Evolutionary conservation across 257 asterid genomes (phyloP).

Genomic region (Leptodermis oblonga): DNA sequence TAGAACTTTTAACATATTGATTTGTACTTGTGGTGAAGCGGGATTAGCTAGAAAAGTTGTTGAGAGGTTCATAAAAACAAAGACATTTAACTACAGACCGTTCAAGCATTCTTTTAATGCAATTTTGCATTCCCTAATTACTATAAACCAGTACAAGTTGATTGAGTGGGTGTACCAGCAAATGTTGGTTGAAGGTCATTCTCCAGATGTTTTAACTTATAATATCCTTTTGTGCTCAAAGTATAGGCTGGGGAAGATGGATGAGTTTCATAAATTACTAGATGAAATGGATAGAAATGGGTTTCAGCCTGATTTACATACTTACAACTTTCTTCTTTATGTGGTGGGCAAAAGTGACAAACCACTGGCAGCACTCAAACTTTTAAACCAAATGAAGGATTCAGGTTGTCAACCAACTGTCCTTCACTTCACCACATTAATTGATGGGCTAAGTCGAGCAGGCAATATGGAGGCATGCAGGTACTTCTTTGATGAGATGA

Average conservation of each 20-base stretch:
- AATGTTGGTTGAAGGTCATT: conserved; percentile 74
- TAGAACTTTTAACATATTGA: conserved; percentile 77
- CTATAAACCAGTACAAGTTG: conserved; percentile 59
- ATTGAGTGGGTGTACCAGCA: conserved; percentile 90
- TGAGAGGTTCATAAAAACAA: conserved; percentile 81
- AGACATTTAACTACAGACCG: conserved; percentile 78
- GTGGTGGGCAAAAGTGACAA: conserved; percentile 82
- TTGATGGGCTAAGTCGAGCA: conserved; percentile 92
- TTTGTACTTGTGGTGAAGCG: conserved; percentile 88
- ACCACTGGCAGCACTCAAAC: conserved; percentile 78
- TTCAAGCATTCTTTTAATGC: conserved; percentile 78
- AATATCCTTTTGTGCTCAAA: conserved; percentile 85
- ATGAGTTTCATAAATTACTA: conserved; percentile 67
- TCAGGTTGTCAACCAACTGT: conserved; percentile 61
- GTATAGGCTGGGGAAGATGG: conserved; percentile 74
- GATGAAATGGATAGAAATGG: conserved; percentile 83
- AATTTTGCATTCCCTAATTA: conserved; percentile 66
- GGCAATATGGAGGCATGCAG: conserved; percentile 82
- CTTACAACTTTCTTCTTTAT: conserved; percentile 80
- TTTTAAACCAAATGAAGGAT: conserved; percentile 89
- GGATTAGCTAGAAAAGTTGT: conserved; percentile 83
- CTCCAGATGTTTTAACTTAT: conserved; percentile 81
- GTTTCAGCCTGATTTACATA: conserved; percentile 80
- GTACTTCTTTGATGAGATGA: conserved; percentile 75
- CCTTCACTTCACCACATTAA: conserved; percentile 84